Base-by-base conservation (phyloP, 1,284 basidiomycete genomes). In the Boletus sp. region DNA sequence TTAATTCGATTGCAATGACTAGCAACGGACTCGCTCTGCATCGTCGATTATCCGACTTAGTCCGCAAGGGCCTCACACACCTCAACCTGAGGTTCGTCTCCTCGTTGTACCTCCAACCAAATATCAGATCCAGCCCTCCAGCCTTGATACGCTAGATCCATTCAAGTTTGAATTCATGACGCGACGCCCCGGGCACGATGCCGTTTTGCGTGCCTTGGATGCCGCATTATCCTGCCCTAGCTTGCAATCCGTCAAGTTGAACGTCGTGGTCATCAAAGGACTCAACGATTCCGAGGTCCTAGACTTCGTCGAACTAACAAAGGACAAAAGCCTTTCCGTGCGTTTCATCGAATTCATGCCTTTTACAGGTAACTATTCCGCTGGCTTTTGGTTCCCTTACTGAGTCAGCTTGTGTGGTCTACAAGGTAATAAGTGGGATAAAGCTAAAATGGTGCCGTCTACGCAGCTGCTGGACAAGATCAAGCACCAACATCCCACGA, bases 261-360 rank as follows among this genome's bases (percentile, higher is more conserved):
- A 93, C 62, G 84, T 88, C 2, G 90, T 93, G n/a, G 76, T 91
- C 23, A 74, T 93, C 54, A 81, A 82, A 60, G 86, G 81, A 8
- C 68, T 94, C 36, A 94, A 94, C 58, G 88, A 93, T 59, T 63
- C 72, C 13, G 91, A 94, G 66, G 72, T 91, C 2, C 64, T 81
- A 4, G 82, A 88, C 51, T 94, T 94, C 61, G 79, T 91, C 20
- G 79, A 84, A 54, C 72, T 92, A 65, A 91, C 89, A 4, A 80
- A 75, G 57, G 69, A 84, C 38, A 72, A 73, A 47, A 67, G 71
- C 3, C 66, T 93, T 34, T 88, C 81, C 35, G 80, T 93, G 19
- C 81, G 92, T 16, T 92, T 94, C 65, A 94, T 94, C 51, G 91
- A 93, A 66, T 94, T 91, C 64, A 94, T 94, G 92, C 91, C 91